A percentile compares a stretch with the other conserved stretches of the same genome.
Evolutionary conservation across 2,329 filamentous ascomycete genomes (phyloP).

Genomic region (Stachybotrys chartarum): DNA sequence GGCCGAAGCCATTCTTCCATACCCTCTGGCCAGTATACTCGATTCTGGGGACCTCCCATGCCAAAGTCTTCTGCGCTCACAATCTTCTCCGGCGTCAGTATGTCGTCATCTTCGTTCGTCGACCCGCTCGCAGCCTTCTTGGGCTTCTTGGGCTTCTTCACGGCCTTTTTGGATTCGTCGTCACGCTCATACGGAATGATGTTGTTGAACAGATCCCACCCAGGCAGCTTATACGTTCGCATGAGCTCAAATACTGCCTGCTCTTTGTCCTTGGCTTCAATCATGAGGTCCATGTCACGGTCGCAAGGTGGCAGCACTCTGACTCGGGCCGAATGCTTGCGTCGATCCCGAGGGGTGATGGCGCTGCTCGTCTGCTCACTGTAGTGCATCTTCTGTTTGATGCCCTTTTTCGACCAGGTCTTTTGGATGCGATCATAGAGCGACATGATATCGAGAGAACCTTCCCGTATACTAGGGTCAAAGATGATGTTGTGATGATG

Average conservation of each 20-base stretch:
- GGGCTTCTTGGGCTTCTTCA: conserved; percentile 31
- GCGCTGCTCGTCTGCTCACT: conserved; percentile 62
- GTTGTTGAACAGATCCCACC: conserved; percentile 68
- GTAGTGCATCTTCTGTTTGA: conserved; percentile 96
- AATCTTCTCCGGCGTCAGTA: conserved; percentile 28
- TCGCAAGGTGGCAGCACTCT: conserved; percentile 74
- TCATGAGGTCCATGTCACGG: conserved; percentile 91
- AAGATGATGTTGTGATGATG: conserved; percentile 96
- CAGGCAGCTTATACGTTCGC: conserved; percentile 77
- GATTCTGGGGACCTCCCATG: conserved; percentile 76
- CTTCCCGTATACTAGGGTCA: conserved; percentile 67
- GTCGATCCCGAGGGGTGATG: conserved; percentile 67
- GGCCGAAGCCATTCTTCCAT: conserved; percentile 88
- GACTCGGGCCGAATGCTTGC: conserved; percentile 81
- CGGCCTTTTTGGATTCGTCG: conserved; percentile 58
- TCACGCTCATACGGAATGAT: conserved; percentile 68
- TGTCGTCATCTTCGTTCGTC: conserved; percentile 29
- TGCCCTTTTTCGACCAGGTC: conserved; percentile 78
- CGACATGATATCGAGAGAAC: conserved; percentile 70
- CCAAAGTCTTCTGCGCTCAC: conserved; percentile 64
- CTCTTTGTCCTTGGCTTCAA: conserved; percentile 97
- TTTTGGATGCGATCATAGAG: conserved; percentile 71
- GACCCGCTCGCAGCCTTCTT: conserved; percentile 28
- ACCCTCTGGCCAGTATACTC: conserved; percentile 86
- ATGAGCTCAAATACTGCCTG: conserved; percentile 94